Base-by-base conservation (phyloP, 345 rosid species). In the Schrenkiella parvula region DNA sequence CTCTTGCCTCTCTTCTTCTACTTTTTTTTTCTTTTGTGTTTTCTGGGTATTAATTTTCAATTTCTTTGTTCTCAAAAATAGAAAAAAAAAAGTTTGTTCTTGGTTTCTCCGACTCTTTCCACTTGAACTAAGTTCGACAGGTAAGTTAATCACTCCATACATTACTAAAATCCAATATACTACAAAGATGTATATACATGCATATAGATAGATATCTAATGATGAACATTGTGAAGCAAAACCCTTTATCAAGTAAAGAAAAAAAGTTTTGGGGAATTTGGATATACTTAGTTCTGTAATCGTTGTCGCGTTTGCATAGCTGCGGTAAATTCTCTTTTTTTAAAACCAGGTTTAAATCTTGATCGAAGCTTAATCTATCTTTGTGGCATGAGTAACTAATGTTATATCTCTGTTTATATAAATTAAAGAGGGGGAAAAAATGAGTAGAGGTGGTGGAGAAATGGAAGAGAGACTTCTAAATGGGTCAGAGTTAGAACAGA, bases 391-490 rank as follows among this genome's bases (percentile, higher is more conserved):
- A 51, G 55, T 29, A 51, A 48, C 18, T 7, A 28, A 46, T 29
- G 13, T n/a, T 41, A 8, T 22, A 12, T 38, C 19, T 19, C 5
- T 60, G 22, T 15, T 37, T 9, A 58, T 17, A 42, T 21, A 52
- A 71, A 22, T 14, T 26, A 35, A 43, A 72, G 32, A 8, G 17
- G 14, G n/a, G 23, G 42, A 9, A 19, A n/a, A n/a, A 17, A 69
- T 70, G 75, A 76, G 66, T 44, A 69, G 57, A 21, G 51, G 58
- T 31, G 47, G 34, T 41, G 79, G 71, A 70, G 75, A 70, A 70
- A 76, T 76, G 79, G 71, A 70, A 53, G 79, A 76, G 71, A 76
- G 71, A 17, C 61, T 76, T 12, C 22, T 42, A 64, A 60, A 31
- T 25, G 39, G 14, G 46, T 18, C 54, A 60, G 19, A 56, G 32